Evolutionary conservation across 2,329 filamentous ascomycete species (phyloP), one percentile per base, ranked within the genome.

Genomic region (Nothophoma quercina): DNA sequence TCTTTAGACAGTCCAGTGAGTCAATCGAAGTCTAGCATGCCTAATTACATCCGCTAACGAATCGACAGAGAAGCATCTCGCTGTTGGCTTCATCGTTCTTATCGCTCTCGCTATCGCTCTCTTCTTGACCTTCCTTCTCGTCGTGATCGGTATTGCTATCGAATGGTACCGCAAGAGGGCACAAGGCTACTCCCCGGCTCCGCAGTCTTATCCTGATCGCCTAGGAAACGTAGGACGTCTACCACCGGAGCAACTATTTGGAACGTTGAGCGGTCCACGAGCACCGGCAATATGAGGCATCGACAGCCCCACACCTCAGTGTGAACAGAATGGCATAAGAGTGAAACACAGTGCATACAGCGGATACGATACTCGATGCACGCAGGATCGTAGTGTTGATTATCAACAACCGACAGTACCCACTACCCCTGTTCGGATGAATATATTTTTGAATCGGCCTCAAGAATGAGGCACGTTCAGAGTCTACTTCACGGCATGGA

Each of bases 41-140:
- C 5, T 12, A 13, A 12, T 33, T 23, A n/a, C n/a, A n/a, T n/a
- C n/a, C 25, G 4, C 40, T 55, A 49, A 55, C 7, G 7, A 9
- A 2, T 6, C 7, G 4, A 19, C 52, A 83, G 82, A 75, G 56
- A 77, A 79, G 41, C 81, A 86, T 62, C 80, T 95, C 64, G 86
- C 88, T 9, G 78, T 90, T 35, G 91, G 89, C 38, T 89, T 91
- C 58, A 83, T 96, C 48, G 88, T 96, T 30, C 83, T 96, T 10
- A 93, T 96, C 59, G 87, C 85, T 16, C 84, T 96, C 28, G 91
- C 86, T 49, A 90, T 95, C 54, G 84, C 91, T 1, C 84, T 96
- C 1, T 89, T 81, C 22, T 78, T 93, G 55, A 90, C 91, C 65
- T 88, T 93, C 73, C 77, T 93, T 36, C 81, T 96, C 44, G 89